Evolutionary conservation across 768 basidiomycete genomes (phyloP), one percentile per base, ranked within the genome.

Genomic region (Rhizopogon rudus): DNA sequence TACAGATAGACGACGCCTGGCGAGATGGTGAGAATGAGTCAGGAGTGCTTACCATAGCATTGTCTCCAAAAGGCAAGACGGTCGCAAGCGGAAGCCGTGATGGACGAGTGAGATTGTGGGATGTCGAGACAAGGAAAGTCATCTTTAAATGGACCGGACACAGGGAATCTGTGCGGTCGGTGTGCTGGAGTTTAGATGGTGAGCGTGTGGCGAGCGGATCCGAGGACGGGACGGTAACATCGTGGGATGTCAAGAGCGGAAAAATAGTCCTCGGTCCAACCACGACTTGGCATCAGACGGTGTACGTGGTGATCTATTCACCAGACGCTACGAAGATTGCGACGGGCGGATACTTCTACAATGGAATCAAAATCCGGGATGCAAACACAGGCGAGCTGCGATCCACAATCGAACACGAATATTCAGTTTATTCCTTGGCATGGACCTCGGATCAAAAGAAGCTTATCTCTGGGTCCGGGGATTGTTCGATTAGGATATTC

Each of bases 141-240:
- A 10, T 40, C 5, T 16, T n/a, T 13, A 6, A 22, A 16, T 40
- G 60, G 6, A 40, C 41, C 22, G 61, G 54, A 5, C 60, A 65
- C 45, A 40, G 8, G 6, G 59, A 56, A 20, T 33, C n/a, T 10
- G 51, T 63, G 48, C 73, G 72, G 5, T 71, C 67, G 44, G 74
- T 78, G 56, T 60, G 67, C 58, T 70, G 76, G 51, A 62, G 61
- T n/a, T 29, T 46, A 6, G 57, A 64, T 44, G 62, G 60, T 14
- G 35, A 46, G 39, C 44, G 40, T 13, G 45, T 65, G 5, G 49
- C 58, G 40, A 52, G 60, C n/a, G 58, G 50, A 20, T 51, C 60
- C 2, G 37, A 29, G 13, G 62, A 65, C 28, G 41, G 29, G 4
- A 56, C 57, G 14, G 37, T 57, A 5, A 28, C 6, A 25, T 5